Evolutionary conservation across 2,329 filamentous ascomycete genomes (phyloP).

Genomic region (Aureobasidium sp.): DNA sequence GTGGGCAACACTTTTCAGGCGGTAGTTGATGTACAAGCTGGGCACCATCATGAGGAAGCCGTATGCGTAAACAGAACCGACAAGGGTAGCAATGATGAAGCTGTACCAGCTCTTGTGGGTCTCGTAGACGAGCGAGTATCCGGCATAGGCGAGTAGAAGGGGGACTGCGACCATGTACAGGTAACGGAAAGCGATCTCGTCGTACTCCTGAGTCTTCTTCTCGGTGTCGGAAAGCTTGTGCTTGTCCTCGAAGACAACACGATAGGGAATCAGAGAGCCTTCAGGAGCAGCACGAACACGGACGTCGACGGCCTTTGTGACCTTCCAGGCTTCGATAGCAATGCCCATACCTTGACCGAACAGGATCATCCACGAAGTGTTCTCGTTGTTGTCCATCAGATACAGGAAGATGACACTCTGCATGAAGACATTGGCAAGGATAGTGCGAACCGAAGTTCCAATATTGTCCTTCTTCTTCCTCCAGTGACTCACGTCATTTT

Average conservation of each 20-base stretch:
- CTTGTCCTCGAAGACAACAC: slow-evolving; percentile 87
- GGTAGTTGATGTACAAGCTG: slow-evolving; percentile 96
- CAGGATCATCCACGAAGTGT: slow-evolving; percentile 98
- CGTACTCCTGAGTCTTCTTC: slow-evolving; percentile 97
- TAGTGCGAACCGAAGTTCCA: slow-evolving; percentile 90
- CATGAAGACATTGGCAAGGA: slow-evolving; percentile 97
- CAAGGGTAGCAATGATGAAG: slow-evolving; percentile 88
- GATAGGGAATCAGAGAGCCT: slow-evolving; percentile 69
- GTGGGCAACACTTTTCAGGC: slow-evolving; percentile 82
- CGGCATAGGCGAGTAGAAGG: slow-evolving; percentile 78
- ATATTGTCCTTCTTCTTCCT: slow-evolving; percentile 99
- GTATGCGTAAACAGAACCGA: slow-evolving; percentile 94
- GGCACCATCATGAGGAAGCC: slow-evolving; percentile 99
- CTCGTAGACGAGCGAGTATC: slow-evolving; percentile 87
- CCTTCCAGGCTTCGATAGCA: slow-evolving; percentile 79
- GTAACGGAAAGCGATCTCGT: slow-evolving; percentile 95
- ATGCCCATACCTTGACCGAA: slow-evolving; percentile 85
- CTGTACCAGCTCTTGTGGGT: slow-evolving; percentile 98
- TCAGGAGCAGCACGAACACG: slow-evolving; percentile 63
- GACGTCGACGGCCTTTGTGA: slow-evolving; percentile 91
- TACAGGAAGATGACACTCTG: slow-evolving; percentile 93
- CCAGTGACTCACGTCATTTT: slow-evolving; percentile 94
- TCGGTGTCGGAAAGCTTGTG: slow-evolving; percentile 92
- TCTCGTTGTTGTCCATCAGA: slow-evolving; percentile 92
- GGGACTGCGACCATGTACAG: slow-evolving; percentile 90